Percentiles rank a stretch among this genome's conserved stretches.
Evolutionary conservation across 2,329 filamentous ascomycete species (phyloP).

Genomic region (Tympanopsis confertula): DNA sequence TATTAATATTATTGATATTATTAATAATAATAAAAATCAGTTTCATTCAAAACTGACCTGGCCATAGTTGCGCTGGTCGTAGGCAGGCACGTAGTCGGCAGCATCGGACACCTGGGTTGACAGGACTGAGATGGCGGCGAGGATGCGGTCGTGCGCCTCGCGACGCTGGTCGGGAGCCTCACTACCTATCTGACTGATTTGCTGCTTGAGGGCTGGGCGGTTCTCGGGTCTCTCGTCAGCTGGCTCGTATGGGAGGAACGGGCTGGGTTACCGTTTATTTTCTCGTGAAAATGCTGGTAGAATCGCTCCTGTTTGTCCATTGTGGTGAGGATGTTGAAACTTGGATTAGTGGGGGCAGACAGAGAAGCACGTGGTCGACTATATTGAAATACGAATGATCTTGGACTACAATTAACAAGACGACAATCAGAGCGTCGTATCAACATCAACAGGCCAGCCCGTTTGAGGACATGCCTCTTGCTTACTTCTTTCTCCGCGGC

Average conservation of each 20-base stretch:
- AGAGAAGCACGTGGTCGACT: too few species aligned
- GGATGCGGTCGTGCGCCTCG: slow-evolving; percentile 69
- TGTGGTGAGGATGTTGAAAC: too few species aligned
- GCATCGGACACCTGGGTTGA: slow-evolving; percentile 79
- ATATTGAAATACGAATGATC: too few species aligned
- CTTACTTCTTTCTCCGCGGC: too few species aligned
- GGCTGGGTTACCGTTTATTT: slow-evolving; percentile 48
- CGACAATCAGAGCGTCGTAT: too few species aligned
- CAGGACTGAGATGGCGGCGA: slow-evolving; percentile 68
- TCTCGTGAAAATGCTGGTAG: slow-evolving; percentile 71
- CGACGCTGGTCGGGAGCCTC: slow-evolving; percentile 59
- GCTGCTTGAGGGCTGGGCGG: slow-evolving; percentile 57
- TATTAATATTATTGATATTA: neutral
- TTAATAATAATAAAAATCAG: neutral
- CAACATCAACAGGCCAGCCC: too few species aligned
- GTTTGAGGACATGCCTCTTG: too few species aligned
- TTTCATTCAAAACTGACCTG: slow-evolving; percentile 46
- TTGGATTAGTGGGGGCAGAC: too few species aligned
- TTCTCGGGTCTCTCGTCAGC: neutral
- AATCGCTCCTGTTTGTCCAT: slow-evolving; percentile 63
- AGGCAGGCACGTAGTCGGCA: slow-evolving; percentile 69
- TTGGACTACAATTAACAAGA: too few species aligned
- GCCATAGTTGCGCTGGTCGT: slow-evolving; percentile 78
- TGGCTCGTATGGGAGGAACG: slow-evolving; percentile 1
- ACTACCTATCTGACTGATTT: slow-evolving; percentile 58